A percentile compares a stretch with the other conserved stretches of the same genome.
These are phyloP conservation scores for Aspergillus coremiiformis DNA, from an alignment of 495 filamentous ascomycete species.

Conservation along the genomic window DNA sequence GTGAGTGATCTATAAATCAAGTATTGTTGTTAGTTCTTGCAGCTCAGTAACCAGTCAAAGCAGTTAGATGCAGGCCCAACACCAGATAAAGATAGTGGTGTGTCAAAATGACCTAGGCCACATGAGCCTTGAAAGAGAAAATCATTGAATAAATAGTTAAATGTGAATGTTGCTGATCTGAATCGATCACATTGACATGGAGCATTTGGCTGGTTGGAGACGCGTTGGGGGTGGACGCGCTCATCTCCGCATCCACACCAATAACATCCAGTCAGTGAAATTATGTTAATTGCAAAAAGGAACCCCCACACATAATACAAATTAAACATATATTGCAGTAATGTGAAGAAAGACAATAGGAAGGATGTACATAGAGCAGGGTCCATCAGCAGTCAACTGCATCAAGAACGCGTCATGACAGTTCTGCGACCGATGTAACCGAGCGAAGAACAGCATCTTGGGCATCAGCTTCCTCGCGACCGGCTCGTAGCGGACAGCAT, in stretches of 20 bases:
- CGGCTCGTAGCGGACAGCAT: conserved; percentile 6
- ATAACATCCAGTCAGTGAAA: neutral
- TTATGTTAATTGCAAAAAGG: neutral
- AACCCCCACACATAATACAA: neutral
- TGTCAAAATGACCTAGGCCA: too few species aligned
- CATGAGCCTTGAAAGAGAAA: neutral
- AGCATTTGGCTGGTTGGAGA: conserved; percentile 6
- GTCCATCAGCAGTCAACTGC: conserved; percentile 1
- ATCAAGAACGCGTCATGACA: conserved; percentile 28
- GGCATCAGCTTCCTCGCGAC: conserved; percentile 5
- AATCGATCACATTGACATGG: neutral
- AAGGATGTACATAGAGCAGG: neutral
- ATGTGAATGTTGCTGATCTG: neutral
- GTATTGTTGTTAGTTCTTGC: neutral
- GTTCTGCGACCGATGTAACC: conserved; percentile 26
- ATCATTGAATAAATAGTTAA: neutral
- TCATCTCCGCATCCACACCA: conserved; percentile 14
- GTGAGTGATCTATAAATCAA: neutral
- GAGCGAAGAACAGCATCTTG: conserved; percentile 14
- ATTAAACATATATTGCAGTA: neutral
- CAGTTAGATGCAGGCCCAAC: neutral
- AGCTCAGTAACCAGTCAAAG: neutral
- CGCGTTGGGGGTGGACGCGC: conserved; percentile 27
- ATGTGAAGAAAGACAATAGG: neutral
- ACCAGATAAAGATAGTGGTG: neutral